Evolutionary conservation across 2,329 filamentous ascomycete species (phyloP), one percentile per base, ranked within the genome.

Genomic region (Sclerotinia subarctica): DNA sequence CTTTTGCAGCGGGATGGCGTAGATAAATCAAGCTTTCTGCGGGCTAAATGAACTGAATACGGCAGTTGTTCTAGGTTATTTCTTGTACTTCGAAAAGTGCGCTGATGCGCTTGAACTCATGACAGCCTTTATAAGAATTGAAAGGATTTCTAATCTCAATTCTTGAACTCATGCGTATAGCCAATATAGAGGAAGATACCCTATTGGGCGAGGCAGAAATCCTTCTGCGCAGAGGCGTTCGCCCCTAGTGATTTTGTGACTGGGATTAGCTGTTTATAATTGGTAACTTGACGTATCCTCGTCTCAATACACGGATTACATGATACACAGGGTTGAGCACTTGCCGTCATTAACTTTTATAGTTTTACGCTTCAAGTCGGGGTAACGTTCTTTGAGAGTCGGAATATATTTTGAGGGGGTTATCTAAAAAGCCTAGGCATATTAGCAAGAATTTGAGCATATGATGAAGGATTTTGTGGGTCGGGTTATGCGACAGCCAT

Each of bases 1-100:
- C 38, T 64, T 64, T 38, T 42, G 64, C 53, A 58, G 53, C 64
- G 53, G 53, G 53, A 60, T 59, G 54, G 32, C 54, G 54, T 29
- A 60, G n/a, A 60, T 26, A 17, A 42, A 17, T 59, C 38, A 59
- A 32, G 53, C 17, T 24, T 38, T 66, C 29, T 47, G 53, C 10
- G 44, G 29, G 32, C 13, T 17, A 47, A 24, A 49, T 35, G 26
- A 62, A 19, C 19, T 49, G 29, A 49, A 24, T 15, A 49, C 44
- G 58, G 58, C 44, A 62, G 21, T 49, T 49, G 21, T 35, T 62
- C 29, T 26, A 38, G 29, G 59, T 19, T 42, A 42, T 15, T 42
- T 42, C 38, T 42, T 42, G 13, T 51, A 38, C 46, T 38, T 49
- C 44, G n/a, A 26, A 51, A 51, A 47, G 5, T 42, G 38, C 21